Base-by-base conservation (phyloP, 805 yeast species). In the Vanderwaltozyma yarrowii region DNA sequence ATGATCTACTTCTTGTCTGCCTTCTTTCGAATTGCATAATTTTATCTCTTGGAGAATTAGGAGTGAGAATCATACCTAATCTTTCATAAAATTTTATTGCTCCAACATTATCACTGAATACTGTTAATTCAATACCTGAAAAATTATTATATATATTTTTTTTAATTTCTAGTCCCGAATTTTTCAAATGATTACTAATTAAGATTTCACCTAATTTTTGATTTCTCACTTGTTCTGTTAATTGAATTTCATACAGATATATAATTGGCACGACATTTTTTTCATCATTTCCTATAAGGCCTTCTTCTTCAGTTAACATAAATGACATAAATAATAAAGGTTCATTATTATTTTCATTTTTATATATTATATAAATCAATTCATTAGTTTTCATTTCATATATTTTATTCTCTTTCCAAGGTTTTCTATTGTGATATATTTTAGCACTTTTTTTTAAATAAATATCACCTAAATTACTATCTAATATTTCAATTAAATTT, bases 181-280 rank as follows among this genome's bases (percentile, higher is more conserved):
- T 25, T 13, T 21, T 39, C 3, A 38, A 13, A 17, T 21, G 30
- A 15, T 25, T 15, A 12, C 5, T 27, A 14, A 56, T 5, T 13
- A 53, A 36, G 30, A 30, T 32, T 9, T 35, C 28, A 9, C 61
- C 62, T 23, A 58, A 26, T 11, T 49, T 47, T 24, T 40, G 45
- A 11, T 49, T 40, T 21, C 49, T 50, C 15, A 38, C 26, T 3
- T 16, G 13, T n/a, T 40, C 34, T 7, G 41, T 30, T n/a, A 55
- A 34, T 30, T 58, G 62, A 21, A 58, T 47, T 30, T 58, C 62
- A 43, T 56, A 56, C 16, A 58, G 39, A 39, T 55, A 58, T n/a
- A 58, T 36, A n/a, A 57, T 55, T 2, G 32, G 23, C 5, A 5
- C 12, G 13, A 23, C 24, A 12, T 26, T 23, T 14, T 41, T 38